phyloP scores from a whole-genome alignment of 129 eudicot species.

The Centella asiatica region DNA sequence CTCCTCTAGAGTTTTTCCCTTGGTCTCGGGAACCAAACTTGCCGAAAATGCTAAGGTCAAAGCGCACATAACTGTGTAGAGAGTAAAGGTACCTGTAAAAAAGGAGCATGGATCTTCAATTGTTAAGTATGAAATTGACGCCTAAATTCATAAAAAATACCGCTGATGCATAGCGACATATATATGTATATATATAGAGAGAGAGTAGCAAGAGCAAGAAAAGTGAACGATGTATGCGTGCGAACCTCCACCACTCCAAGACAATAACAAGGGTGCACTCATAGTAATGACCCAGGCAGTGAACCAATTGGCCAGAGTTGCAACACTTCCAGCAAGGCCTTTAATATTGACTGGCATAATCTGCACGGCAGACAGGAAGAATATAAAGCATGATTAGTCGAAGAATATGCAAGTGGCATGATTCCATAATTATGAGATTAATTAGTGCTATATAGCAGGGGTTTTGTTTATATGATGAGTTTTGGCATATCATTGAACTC shows the following conservation, averaged over 20 bases:
- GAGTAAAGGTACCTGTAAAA: slow-evolving; percentile 62
- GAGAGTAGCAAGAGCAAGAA: neutral
- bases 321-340: slow-evolving; percentile 92
- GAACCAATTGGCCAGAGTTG: slow-evolving; percentile 78
- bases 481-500: neutral
- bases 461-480: no score
- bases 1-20: slow-evolving; percentile 88
- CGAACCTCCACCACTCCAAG: slow-evolving; percentile 86
- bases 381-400: neutral
- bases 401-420: neutral
- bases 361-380: slow-evolving; percentile 22
- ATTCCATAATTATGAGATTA: no score
- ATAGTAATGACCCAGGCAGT: slow-evolving; percentile 64
- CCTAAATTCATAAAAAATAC: neutral
- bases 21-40: slow-evolving; percentile 81
- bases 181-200: neutral
- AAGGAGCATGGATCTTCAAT: slow-evolving; percentile 1
- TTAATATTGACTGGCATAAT: slow-evolving; percentile 78
- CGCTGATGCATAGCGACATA: neutral
- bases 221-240: neutral
- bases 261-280: slow-evolving; percentile 71
- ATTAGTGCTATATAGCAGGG: no score
- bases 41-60: slow-evolving; percentile 45
- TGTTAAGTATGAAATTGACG: neutral
- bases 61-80: slow-evolving; percentile 53